Base-by-base conservation (phyloP, 108 stramenopile genomes). In the Parietichytrium sp. region DNA sequence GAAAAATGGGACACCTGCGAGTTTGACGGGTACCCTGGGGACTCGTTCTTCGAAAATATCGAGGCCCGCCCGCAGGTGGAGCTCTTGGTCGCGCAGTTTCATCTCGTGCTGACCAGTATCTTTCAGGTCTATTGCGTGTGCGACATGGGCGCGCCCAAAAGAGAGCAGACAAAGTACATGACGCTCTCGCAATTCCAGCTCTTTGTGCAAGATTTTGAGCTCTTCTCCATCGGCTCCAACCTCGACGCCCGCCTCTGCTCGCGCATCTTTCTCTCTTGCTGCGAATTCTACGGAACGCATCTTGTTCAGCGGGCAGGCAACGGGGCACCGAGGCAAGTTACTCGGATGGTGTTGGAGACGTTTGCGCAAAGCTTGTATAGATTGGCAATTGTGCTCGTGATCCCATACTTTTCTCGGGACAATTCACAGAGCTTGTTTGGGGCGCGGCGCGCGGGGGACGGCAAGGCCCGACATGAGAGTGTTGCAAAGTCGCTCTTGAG, bases 131-230 rank as follows among this genome's bases (percentile, higher is more conserved):
- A 72, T 27, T 72, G 61, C 42, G 61, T 72, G 33, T 10, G 61
- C 8, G 20, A 72, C 42, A n/a, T n/a, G n/a, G n/a, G n/a, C n/a
- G n/a, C n/a, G 38, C 61, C 10, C 6, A 45, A 10, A n/a, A 10
- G 0, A 72, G 61, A 7, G 61, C 20, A 12, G 16, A 42, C 61
- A 72, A 72, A 38, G 61, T 27, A n/a, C 61, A 72, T 10, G 61
- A 72, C 61, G 61, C 3, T 72, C 38, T 33, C 38, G 23, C 61
- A 72, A 2, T 72, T 72, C 61, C 61, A 72, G 33, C 61, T 72
- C 61, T 47, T 27, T 16, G 20, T 42, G 16, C 61, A 72, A 27
- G 61, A 72, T 2, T 45, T 72, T 38, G 61, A 72, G 7, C 4
- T 72, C 8, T 72, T 45, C 20, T n/a, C 61, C 13, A 23, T 25